Base-by-base conservation (phyloP, 768 basidiomycete genomes). In the Boletus sp. region DNA sequence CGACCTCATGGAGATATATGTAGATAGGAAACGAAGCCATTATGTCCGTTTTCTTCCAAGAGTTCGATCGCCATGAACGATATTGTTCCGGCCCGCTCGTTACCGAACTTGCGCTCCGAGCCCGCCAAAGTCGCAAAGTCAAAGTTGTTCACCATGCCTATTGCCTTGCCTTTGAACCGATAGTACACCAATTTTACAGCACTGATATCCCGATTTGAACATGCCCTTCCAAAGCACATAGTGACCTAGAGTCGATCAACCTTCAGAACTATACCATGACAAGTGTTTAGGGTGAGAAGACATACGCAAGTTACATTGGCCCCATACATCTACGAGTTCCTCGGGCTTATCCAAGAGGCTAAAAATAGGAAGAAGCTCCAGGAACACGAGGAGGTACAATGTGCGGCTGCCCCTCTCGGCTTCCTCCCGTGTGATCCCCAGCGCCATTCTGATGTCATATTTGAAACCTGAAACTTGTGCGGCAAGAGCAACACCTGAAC, bases 41-140 rank as follows among this genome's bases (percentile, higher is more conserved):
- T 8, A 1, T 40, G 36, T 4, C 36, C 35, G 9, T 52, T 4
- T 3, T 30, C 7, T 8, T 5, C 11, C 12, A 29, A 53, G 11
- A 65, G 48, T 28, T 59, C 55, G 1, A 56, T 17, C 2, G 62
- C 54, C 62, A 65, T 61, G 50, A 61, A 65, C 3, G 64, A 59
- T 7, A 57, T 18, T 1, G 64, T 61, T 6, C 64, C 62, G 20
- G 55, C 61, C 7, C 62, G 59, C 47, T 57, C 42, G 9, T 48
- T 30, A 4, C 24, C 49, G 10, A 14, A 35, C 12, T 28, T 24
- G n/a, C 47, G n/a, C 0, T 18, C n/a, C 7, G 14, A 51, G 29
- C 30, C 14, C 11, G 32, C 33, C n/a, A 47, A 47, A 11, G 47
- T 47, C 3, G 37, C 24, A 18, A 52, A 51, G 18, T 64, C 64